Percentiles rank a stretch among this genome's conserved stretches.
Evolutionary conservation across 1,284 basidiomycete genomes (phyloP).

Genomic region (Vanrija humicola): DNA sequence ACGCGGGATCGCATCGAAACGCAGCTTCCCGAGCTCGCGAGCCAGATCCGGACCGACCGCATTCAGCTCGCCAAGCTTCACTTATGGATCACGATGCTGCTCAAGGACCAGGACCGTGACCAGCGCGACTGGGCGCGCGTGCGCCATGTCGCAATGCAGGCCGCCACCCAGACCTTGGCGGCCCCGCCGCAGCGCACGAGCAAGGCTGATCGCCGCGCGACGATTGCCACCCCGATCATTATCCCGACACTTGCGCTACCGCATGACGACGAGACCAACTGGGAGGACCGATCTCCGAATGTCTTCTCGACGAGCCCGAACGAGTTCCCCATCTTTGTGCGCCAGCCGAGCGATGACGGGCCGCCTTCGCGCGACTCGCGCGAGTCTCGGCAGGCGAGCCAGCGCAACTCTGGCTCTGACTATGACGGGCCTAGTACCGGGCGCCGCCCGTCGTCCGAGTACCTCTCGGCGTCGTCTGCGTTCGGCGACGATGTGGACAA

Average conservation of each 20-base stretch:
- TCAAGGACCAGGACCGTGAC: constrained; percentile 68
- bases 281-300: not conserved
- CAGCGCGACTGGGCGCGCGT: constrained; percentile 63
- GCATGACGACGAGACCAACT: not conserved
- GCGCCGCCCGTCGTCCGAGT: constrained; percentile 8
- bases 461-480: constrained; percentile 9
- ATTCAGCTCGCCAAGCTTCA: constrained; percentile 67
- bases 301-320: constrained; percentile 19
- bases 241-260: constrained; percentile 14
- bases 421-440: constrained; percentile 1
- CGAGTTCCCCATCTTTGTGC: constrained; percentile 2
- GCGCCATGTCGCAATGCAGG: constrained; percentile 66
- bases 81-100: constrained; percentile 71
- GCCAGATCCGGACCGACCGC: constrained; percentile 63
- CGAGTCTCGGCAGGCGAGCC: not conserved
- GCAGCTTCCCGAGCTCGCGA: constrained; percentile 63
- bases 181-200: constrained; percentile 16
- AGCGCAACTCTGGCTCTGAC: constrained; percentile 6
- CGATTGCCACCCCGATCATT: constrained; percentile 10
- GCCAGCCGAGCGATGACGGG: not conserved
- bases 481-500: constrained; percentile 10
- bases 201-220: constrained; percentile 28
- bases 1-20: constrained; percentile 70
- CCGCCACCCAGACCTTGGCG: constrained; percentile 57
- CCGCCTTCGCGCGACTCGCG: not conserved